Percentiles rank a stretch among this genome's conserved stretches.
Conservation (phyloP, 1,139 yeast genomes). For the Pneumocystis canis region DNA sequence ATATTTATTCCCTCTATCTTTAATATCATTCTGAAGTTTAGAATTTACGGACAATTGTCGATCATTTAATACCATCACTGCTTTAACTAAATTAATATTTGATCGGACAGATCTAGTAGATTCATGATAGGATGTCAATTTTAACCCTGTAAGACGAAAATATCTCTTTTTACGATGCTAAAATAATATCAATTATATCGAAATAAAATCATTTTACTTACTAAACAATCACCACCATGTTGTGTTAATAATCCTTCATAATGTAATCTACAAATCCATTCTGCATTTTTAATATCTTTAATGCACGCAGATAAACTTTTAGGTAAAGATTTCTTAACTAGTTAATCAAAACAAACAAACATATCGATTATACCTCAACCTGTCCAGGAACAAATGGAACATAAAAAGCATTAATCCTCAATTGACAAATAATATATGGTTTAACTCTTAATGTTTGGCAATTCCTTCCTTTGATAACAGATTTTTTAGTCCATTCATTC, state of each 20-base stretch:
- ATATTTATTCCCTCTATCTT: conserved; percentile 18
- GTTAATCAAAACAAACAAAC: not conserved
- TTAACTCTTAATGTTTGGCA: conserved; percentile 3
- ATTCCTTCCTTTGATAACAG: conserved; percentile 7
- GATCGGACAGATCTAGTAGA: conserved; percentile 48
- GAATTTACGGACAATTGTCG: conserved; percentile 3
- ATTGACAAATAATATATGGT: conserved; percentile 11
- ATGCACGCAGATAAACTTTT: conserved; percentile 12
- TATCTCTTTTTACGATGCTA: conserved; percentile 48
- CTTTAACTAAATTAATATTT: conserved; percentile 46
- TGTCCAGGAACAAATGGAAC: conserved; percentile 8
- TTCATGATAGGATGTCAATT: conserved; percentile 52
- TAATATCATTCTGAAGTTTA: conserved; percentile 26
- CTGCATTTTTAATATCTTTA: conserved; percentile 11
- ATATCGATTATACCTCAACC: not conserved
- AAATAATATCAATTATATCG: not conserved
- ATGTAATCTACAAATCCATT: conserved; percentile 13
- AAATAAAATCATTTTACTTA: not conserved
- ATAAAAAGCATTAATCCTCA: conserved; percentile 8
- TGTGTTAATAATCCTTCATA: conserved; percentile 56
- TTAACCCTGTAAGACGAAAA: conserved; percentile 44
- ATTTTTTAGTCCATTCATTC: conserved; percentile 17
- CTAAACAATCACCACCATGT: conserved; percentile 63
- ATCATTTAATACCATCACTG: conserved; percentile 28
- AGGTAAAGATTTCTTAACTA: conserved; percentile 7